Percentiles rank a stretch among this genome's conserved stretches.
Evolutionary conservation across 805 yeast species (phyloP).

Genomic region (Candida saitoana): DNA sequence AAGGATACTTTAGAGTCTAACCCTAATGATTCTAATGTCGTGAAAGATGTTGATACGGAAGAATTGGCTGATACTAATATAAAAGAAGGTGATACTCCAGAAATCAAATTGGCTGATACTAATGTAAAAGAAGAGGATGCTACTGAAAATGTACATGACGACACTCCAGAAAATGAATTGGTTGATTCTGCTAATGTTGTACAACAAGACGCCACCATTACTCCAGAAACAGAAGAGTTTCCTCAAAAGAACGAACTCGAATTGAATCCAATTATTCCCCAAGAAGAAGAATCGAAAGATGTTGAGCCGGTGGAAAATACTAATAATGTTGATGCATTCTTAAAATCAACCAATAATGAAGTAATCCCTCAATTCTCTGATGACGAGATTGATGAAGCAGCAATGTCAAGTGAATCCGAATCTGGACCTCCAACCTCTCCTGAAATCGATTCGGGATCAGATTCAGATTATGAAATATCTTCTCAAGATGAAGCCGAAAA

Average conservation of each 20-base stretch:
- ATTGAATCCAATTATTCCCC: neutral
- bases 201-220: too few species aligned
- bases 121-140: too few species aligned
- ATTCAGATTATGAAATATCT: constrained; percentile 8
- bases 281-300: neutral
- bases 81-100: too few species aligned
- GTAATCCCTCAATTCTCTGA: constrained; percentile 19
- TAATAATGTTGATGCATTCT: neutral
- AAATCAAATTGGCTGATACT: too few species aligned
- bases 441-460: constrained; percentile 16
- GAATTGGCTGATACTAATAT: too few species aligned
- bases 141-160: too few species aligned
- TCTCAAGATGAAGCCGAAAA: constrained; percentile 65
- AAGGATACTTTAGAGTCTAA: too few species aligned
- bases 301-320: neutral
- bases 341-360: neutral
- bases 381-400: constrained; percentile 23
- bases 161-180: neutral
- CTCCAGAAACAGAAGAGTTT: too few species aligned
- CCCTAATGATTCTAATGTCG: too few species aligned
- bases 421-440: constrained; percentile 8
- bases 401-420: constrained; percentile 11
- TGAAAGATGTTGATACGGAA: too few species aligned
- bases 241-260: neutral
- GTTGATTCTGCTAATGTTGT: neutral